Percentiles rank a stretch among this genome's conserved stretches.
These are phyloP conservation scores for Aspergillus asperescens DNA, from an alignment of 495 filamentous ascomycete genomes.

Conservation along the genomic window DNA sequence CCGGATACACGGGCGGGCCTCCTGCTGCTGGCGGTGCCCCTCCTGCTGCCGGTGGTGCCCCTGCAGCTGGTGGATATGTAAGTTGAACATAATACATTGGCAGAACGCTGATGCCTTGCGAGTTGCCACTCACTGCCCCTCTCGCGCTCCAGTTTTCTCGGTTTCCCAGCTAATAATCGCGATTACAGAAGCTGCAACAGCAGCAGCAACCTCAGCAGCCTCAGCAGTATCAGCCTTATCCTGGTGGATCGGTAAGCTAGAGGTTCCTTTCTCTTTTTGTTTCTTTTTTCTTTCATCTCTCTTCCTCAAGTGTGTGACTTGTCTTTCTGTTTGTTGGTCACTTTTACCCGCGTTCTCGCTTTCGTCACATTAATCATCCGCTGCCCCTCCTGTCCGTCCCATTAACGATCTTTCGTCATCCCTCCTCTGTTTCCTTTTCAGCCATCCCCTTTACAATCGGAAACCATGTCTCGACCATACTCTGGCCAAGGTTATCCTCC, in stretches of 20 bases:
- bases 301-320: constrained; percentile 6
- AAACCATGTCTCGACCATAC: constrained; percentile 39
- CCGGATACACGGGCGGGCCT: constrained; percentile 43
- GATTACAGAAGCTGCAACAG: neutral
- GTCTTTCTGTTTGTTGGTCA: constrained; percentile 10
- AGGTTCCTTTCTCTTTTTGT: constrained; percentile 8
- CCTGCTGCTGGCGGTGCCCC: constrained; percentile 24
- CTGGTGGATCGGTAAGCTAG: constrained; percentile 40
- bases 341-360: constrained; percentile 7
- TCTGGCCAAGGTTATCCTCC: constrained; percentile 31
- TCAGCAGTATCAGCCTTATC: constrained; percentile 42
- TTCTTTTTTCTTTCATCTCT: constrained; percentile 16
- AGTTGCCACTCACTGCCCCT: neutral
- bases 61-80: constrained; percentile 33
- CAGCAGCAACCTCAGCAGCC: constrained; percentile 11
- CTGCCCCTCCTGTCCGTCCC: constrained; percentile 7
- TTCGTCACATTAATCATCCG: constrained; percentile 5
- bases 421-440: neutral
- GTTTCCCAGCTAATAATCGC: constrained; percentile 1
- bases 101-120: constrained; percentile 3
- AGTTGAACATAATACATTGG: too few species aligned
- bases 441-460: constrained; percentile 3
- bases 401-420: constrained; percentile 3
- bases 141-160: constrained; percentile 3
- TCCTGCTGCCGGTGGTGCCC: constrained; percentile 25